Evolutionary conservation across 257 asterid species (phyloP), one percentile per base, ranked within the genome.

Genomic region (Capsicum rhomboideum): DNA sequence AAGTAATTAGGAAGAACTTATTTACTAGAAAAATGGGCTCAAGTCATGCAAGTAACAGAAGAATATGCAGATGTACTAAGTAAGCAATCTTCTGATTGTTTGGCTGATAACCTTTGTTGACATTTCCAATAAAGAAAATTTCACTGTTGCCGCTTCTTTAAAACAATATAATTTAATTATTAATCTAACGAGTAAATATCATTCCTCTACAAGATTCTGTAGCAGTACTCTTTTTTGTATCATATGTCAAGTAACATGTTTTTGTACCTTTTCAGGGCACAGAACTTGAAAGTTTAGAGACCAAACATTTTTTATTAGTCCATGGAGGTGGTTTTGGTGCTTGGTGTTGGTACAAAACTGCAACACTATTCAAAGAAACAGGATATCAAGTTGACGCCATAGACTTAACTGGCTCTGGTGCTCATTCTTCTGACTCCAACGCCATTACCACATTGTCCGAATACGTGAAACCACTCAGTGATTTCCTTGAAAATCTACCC

Each of bases 311-410:
- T 87, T 91, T 34, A 88, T 91, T 21, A 91, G n/a, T 91, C 80
- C 90, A 91, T 86, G 93, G 94, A 17, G 94, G 92, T 52, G 91
- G 94, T 20, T 91, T 90, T 80, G 94, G 94, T 23, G 92, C 93
- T 49, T 91, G 94, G 92, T 91, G 93, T 86, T 91, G 94, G 94
- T 91, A 91, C 90, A 90, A 91, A 82, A 86, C 88, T 44, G 85
- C 90, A 85, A 90, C 93, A 68, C 92, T 90, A 20, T 69, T 91
- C 40, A 90, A 90, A 85, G 90, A 91, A 77, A 49, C 31, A 63
- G 83, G 89, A 4, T 84, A 78, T 83, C 85, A 86, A 83, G 94
- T 86, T 79, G 88, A 88, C 71, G 89, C 92, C 28, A 86, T 90
- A 28, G 89, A 90, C 83, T 91, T 91, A 71, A 81, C 91, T 61